Base-by-base conservation (phyloP, 2,329 filamentous ascomycete genomes). In the Aspergillus piperis region DNA sequence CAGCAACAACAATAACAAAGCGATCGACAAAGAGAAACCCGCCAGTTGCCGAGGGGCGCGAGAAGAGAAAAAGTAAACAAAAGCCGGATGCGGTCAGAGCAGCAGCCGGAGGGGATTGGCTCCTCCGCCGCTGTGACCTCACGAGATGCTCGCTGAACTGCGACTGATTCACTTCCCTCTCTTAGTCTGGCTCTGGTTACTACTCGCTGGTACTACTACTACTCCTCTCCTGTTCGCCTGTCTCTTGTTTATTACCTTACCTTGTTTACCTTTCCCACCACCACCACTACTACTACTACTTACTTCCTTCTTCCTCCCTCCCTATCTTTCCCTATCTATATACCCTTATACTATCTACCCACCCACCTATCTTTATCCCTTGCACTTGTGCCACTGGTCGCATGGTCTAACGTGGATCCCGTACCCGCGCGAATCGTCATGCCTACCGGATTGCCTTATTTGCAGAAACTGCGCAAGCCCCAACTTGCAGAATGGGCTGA, bases 391-490 rank as follows among this genome's bases (percentile, higher is more conserved):
- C 62, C 61, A 52, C 47, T 68, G 67, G 76, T 84, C 83, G 83
- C 83, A 77, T 78, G 70, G 66, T 62, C 70, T 73, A 73, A 36
- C 78, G 71, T 54, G 58, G 57, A 56, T 57, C 44, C 32, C 30
- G 23, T 50, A 55, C 54, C 51, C 60, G 60, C 56, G 60, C 63
- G 49, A 58, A 64, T 66, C 68, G 84, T 74, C 69, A 90, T 90
- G 88, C 86, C 87, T 63, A 79, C 79, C 69, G 80, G 78, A 67
- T 86, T 89, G 73, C 86, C 87, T 68, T 96, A 90, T 86, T 83
- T 96, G 74, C 85, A 88, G 77, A 84, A 85, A 75, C 90, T 95
- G 84, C 89, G 90, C 81, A 96, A 96, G 83, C 83, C 83, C 69
- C 91, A 94, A 66, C 85, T 96, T 59, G 77, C 86, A 68, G 88